A percentile compares a stretch with the other conserved stretches of the same genome.
These are phyloP conservation scores for Entonaema liquescens DNA, from an alignment of 495 filamentous ascomycete species.

Conservation along the genomic window DNA sequence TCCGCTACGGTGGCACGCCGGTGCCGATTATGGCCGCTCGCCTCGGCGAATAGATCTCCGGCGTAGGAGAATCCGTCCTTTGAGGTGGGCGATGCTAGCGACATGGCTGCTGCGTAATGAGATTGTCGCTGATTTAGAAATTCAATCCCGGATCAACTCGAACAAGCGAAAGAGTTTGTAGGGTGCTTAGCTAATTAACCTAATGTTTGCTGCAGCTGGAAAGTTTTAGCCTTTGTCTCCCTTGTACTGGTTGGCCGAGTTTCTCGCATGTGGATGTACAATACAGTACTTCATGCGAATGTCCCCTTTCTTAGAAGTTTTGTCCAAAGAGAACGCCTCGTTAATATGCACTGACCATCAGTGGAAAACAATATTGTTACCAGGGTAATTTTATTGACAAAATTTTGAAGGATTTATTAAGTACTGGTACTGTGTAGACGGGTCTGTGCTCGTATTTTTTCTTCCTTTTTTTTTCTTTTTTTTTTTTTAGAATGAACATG, in stretches of 20 bases:
- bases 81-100: conserved; percentile 40
- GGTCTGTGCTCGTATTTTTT: not conserved
- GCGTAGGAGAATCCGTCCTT: conserved; percentile 45
- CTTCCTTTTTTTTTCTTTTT: no score
- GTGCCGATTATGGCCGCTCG: conserved; percentile 58
- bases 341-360: not conserved
- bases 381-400: not conserved
- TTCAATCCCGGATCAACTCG: not conserved
- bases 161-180: not conserved
- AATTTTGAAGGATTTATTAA: not conserved
- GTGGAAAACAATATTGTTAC: not conserved
- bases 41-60: conserved; percentile 58
- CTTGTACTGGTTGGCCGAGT: not conserved
- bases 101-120: conserved; percentile 37
- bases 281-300: not conserved
- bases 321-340: not conserved
- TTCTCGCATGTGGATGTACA: not conserved
- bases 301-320: not conserved
- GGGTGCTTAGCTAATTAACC: not conserved
- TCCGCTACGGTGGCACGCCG: conserved; percentile 59
- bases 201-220: not conserved
- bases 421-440: not conserved
- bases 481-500: not conserved
- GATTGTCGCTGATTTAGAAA: not conserved
- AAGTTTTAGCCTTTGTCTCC: not conserved